These are phyloP conservation scores for Daldinia grandis DNA, from an alignment of 495 filamentous ascomycete genomes.

Conservation along the genomic window DNA sequence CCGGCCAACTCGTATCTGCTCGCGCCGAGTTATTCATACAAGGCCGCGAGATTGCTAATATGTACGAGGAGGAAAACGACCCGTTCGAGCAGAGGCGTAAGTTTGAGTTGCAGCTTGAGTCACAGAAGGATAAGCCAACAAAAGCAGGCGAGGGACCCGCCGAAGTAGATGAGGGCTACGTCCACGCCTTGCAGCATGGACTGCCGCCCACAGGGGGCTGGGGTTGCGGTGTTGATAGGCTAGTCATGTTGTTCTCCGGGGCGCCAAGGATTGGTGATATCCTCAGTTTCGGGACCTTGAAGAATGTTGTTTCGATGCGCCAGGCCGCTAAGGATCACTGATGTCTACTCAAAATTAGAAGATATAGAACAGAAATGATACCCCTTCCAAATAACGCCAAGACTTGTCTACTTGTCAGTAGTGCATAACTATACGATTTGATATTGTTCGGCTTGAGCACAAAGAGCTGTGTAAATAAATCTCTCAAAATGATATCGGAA, in stretches of 20 bases:
- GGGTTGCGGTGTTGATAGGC: conserved; percentile 90
- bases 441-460: background rate
- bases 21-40: conserved; percentile 89
- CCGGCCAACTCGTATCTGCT: conserved; percentile 72
- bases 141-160: conserved; percentile 28
- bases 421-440: background rate
- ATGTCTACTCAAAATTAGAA: background rate
- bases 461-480: background rate
- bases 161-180: conserved; percentile 81
- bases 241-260: conserved; percentile 88
- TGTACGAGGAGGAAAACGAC: conserved; percentile 98
- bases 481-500: no score
- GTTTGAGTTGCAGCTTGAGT: conserved; percentile 65
- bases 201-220: conserved; percentile 94
- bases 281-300: conserved; percentile 85
- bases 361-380: background rate
- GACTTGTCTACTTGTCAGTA: background rate
- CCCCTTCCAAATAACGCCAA: background rate
- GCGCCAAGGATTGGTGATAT: conserved; percentile 80
- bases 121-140: conserved; percentile 40
- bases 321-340: conserved; percentile 29
- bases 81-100: conserved; percentile 87
- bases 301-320: conserved; percentile 65
- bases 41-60: conserved; percentile 85
- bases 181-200: conserved; percentile 84